Evolutionary conservation across 768 basidiomycete genomes (phyloP), one percentile per base, ranked within the genome.

Genomic region (Sutorius australiensis): DNA sequence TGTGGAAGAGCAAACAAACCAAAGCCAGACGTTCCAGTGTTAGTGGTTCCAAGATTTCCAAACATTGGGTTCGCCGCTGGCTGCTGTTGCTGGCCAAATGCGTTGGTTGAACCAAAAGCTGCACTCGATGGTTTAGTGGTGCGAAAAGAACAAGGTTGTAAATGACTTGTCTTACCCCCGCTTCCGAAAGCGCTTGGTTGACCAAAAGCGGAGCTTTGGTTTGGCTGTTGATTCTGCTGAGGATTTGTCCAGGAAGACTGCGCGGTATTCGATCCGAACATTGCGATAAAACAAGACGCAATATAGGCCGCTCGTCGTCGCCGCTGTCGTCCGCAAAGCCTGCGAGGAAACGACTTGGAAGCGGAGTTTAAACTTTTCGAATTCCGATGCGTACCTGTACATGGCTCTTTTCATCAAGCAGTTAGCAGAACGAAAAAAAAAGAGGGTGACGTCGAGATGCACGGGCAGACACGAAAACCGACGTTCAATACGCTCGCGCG

Each of bases 401-500:
- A 8, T 50, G 17, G 12, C 51, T 62, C 66, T 14, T 66, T 36
- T 59, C 67, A 64, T 66, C 54, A 54, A 45, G n/a, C 37, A 30
- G 33, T 32, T 24, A 21, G 36, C 17, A 53, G 21, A 30, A n/a
- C n/a, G n/a, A n/a, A n/a, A 24, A 24, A 24, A 24, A 24, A 24
- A 24, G 2, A 24, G 32, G n/a, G 41, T 51, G 12, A 44, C 33
- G 34, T 41, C 39, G 38, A 40, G 30, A 87, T 86, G 84, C 78
- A 65, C 48, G 64, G 58, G 46, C 62, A 70, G 46, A 71, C 65
- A 55, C 73, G 68, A 58, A 71, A 53, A 42, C 77, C 79, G 14
- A 89, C 87, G 0, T 98, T 95, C 68, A 80, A 86, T 65, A 95
- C 94, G 5, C 78, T 95, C 46, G 76, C 76, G 28, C 80, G 95